phyloP scores from a whole-genome alignment of 495 filamentous ascomycete species.

The Neurospora africana region DNA sequence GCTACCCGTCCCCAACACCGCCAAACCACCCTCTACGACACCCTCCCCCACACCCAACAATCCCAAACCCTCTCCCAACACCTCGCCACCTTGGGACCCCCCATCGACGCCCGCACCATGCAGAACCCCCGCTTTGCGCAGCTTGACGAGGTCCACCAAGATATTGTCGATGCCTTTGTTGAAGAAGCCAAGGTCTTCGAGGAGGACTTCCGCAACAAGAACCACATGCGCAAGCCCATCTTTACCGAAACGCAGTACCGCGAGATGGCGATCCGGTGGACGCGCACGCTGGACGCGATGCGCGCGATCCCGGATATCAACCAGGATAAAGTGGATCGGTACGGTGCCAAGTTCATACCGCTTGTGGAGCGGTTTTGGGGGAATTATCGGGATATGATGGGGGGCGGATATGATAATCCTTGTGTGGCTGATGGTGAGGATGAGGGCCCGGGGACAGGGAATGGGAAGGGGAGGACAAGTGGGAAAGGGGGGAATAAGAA shows the following conservation, averaged over 20 bases:
- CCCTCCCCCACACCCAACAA: background rate
- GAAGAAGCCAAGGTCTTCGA: constrained; percentile 58
- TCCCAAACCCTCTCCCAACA: background rate
- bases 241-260: constrained; percentile 73
- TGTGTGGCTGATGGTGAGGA: background rate
- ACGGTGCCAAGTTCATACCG: constrained; percentile 56
- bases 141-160: constrained; percentile 36
- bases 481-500: background rate
- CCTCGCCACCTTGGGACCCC: background rate
- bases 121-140: constrained; percentile 27
- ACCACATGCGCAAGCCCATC: constrained; percentile 49
- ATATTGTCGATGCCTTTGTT: constrained; percentile 53
- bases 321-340: constrained; percentile 54
- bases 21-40: constrained; percentile 49
- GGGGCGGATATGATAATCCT: constrained; percentile 1
- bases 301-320: constrained; percentile 58
- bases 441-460: background rate
- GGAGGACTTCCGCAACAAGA: constrained; percentile 54
- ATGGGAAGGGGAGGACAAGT: background rate
- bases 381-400: constrained; percentile 51
- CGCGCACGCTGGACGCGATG: constrained; percentile 49
- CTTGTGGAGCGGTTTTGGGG: constrained; percentile 47
- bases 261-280: constrained; percentile 74
- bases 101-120: background rate
- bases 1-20: constrained; percentile 63